Evolutionary conservation across 257 asterid genomes (phyloP).

Genomic region (Cynanchum wilfordii): DNA sequence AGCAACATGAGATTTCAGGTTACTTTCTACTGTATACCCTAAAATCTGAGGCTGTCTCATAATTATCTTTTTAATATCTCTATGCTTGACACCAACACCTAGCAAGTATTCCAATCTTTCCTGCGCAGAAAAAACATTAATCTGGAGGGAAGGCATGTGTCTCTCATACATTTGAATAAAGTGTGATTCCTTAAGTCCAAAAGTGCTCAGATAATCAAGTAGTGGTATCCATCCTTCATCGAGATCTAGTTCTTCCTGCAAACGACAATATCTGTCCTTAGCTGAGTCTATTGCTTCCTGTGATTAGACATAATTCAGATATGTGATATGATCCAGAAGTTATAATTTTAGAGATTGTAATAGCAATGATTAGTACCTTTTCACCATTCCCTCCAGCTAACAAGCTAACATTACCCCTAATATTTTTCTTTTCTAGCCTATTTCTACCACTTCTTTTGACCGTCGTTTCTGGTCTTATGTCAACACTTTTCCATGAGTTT

Average conservation of each 20-base stretch:
- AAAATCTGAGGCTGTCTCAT: conserved; percentile 91
- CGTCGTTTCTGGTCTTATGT: conserved; percentile 24
- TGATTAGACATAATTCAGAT: conserved; percentile 18
- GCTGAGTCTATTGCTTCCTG: conserved; percentile 40
- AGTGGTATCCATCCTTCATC: conserved; percentile 80
- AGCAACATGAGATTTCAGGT: conserved; percentile 79
- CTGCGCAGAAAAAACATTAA: conserved; percentile 66
- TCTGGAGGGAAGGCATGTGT: conserved; percentile 95
- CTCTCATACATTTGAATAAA: conserved; percentile 86
- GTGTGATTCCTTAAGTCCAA: conserved; percentile 78
- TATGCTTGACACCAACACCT: conserved; percentile 76
- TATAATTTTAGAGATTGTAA: conserved; percentile 16
- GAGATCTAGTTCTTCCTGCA: conserved; percentile 70
- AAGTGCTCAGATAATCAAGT: conserved; percentile 70
- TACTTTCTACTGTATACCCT: conserved; percentile 77
- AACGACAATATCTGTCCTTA: conserved; percentile 41
- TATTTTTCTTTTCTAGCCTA: conserved; percentile 19
- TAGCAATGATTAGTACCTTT: conserved; percentile 34
- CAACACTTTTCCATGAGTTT: conserved; percentile 25
- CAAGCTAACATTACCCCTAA: conserved; percentile 20
- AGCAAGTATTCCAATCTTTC: conserved; percentile 75
- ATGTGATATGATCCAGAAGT: conserved; percentile 3
- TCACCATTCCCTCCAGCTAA: conserved; percentile 24
- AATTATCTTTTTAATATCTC: conserved; percentile 70
- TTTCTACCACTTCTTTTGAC: conserved; percentile 29